Evolutionary conservation across 495 filamentous ascomycete species (phyloP).

Genomic region (Aspergillus steynii): DNA sequence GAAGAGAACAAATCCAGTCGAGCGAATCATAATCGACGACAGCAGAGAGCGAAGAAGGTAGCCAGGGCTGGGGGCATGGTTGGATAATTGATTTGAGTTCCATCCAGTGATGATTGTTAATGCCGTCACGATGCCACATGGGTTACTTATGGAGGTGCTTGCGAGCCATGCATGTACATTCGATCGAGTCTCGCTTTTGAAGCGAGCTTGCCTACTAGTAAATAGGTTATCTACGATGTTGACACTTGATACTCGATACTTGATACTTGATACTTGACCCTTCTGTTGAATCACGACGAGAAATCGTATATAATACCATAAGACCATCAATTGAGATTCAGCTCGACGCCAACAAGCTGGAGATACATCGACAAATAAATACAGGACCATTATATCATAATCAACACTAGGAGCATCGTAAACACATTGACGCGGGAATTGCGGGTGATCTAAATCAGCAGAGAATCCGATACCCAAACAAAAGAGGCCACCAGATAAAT

Average conservation of each 20-base stretch:
- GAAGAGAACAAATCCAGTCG: slow-evolving; percentile 74
- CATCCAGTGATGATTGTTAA: slow-evolving; percentile 7
- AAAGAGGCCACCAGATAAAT: not conserved
- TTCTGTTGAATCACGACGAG: too few relatives aligned
- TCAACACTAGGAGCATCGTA: not conserved
- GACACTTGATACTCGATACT: not conserved
- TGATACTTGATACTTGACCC: too few relatives aligned
- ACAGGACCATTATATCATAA: not conserved
- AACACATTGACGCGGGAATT: not conserved
- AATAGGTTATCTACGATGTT: not conserved
- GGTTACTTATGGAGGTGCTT: not conserved
- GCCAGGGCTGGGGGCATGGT: slow-evolving; percentile 54
- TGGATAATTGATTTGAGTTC: slow-evolving; percentile 11
- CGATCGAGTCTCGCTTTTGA: not conserved
- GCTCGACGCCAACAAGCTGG: too few relatives aligned
- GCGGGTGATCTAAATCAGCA: not conserved
- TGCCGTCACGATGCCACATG: not conserved
- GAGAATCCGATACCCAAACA: not conserved
- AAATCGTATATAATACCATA: too few relatives aligned
- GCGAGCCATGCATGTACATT: not conserved
- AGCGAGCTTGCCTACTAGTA: not conserved
- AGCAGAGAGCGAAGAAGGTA: slow-evolving; percentile 78
- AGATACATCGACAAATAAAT: not conserved
- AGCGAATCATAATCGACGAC: slow-evolving; percentile 77
- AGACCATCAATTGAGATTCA: not conserved